Base-by-base conservation (phyloP, 2,329 filamentous ascomycete genomes). In the Clonostachys rosea region DNA sequence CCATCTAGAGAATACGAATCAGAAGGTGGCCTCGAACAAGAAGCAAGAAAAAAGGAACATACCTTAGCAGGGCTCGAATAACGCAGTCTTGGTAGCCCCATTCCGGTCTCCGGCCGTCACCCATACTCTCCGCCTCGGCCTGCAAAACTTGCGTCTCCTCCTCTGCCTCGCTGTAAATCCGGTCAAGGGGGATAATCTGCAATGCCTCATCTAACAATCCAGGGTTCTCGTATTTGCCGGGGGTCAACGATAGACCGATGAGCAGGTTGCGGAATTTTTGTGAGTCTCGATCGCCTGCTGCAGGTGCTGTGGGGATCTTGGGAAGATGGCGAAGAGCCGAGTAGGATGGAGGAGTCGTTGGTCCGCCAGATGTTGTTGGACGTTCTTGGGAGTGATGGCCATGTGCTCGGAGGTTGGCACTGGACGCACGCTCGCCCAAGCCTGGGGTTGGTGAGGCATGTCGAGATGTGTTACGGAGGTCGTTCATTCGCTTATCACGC, bases 81-180 rank as follows among this genome's bases (percentile, higher is more conserved):
- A 96, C 90, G 65, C 92, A 99, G 69, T 99, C 94, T 67, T 97
- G 92, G 63, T 97, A 96, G 48, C 91, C 92, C 92, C 92, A 97
- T 72, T 91, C 87, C 2, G 91, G 82, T 64, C 87, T 87, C 54
- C 83, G 79, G 47, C 85, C 88, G 48, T 87, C 83, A 17, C 88
- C 89, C 71, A 96, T 84, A 55, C 90, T 95, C 62, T 87, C 87
- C 34, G 92, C 92, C 66, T 95, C 85, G 34, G 90, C 94, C 60
- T 87, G 83, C 56, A 95, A 75, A 33, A 96, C 84, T 63, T 96
- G 90, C 54, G 81, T 84, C 68, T 97, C 91, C 64, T 97, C 92
- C 64, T 97, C 91, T 45, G 94, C 94, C 63, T 96, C 91, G 54
- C 86, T 80, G 67, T 97, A 97, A 57, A 99, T 89, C 56, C 89